Evolutionary conservation across 306 rosid species (phyloP).

Genomic region (Fragaria iinumae): DNA sequence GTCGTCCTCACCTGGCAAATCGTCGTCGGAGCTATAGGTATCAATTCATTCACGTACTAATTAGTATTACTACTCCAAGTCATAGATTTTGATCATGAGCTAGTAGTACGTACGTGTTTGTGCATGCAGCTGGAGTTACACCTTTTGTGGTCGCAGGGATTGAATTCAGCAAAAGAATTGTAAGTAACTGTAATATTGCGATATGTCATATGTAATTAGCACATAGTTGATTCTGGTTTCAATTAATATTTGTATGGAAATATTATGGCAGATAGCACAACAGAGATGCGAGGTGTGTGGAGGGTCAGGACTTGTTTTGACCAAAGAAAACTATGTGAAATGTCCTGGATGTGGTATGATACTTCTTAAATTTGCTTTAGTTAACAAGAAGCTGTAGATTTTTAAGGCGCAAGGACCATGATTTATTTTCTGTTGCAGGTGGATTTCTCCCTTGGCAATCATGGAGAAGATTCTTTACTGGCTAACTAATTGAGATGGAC

Average conservation of each 20-base stretch:
- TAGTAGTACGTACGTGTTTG: background rate
- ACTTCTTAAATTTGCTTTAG: background rate
- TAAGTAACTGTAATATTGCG: conserved; percentile 28
- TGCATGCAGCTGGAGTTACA: conserved; percentile 77
- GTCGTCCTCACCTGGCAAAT: conserved; percentile 46
- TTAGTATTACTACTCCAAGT: background rate
- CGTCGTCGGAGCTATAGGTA: conserved; percentile 44
- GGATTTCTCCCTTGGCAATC: conserved; percentile 97
- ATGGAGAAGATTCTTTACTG: conserved; percentile 91
- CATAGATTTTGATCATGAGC: background rate
- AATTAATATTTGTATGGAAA: background rate
- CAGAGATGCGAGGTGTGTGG: conserved; percentile 66
- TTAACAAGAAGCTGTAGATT: background rate
- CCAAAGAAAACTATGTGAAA: conserved; percentile 51
- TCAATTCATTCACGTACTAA: background rate
- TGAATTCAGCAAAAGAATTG: conserved; percentile 90
- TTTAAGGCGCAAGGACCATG: background rate
- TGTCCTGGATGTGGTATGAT: conserved; percentile 84
- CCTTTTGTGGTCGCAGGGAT: conserved; percentile 94
- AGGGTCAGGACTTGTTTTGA: conserved; percentile 81
- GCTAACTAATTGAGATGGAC: conserved; percentile 14
- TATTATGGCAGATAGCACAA: conserved; percentile 61
- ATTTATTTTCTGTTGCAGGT: conserved; percentile 40
- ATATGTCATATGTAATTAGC: background rate
- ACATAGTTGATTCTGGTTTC: background rate